Conservation (phyloP, 2,329 filamentous ascomycete species). For the Penicillium janthinellum region DNA sequence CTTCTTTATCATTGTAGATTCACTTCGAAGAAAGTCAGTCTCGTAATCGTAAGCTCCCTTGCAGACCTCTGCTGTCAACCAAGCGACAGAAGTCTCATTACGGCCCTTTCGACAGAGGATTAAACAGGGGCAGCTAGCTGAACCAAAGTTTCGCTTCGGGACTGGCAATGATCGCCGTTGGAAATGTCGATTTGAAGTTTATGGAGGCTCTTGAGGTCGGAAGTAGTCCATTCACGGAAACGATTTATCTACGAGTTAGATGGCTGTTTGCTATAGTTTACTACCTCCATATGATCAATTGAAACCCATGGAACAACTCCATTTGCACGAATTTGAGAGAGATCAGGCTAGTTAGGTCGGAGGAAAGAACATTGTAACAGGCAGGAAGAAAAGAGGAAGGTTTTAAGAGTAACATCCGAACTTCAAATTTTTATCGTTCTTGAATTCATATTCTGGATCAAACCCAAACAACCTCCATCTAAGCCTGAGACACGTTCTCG, state of each 20-base stretch:
- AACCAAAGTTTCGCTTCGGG: not conserved
- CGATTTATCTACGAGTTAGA: too few relatives aligned
- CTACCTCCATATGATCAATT: not conserved
- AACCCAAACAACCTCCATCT: slow-evolving; percentile 36
- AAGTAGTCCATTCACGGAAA: not conserved
- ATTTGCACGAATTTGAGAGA: slow-evolving; percentile 25
- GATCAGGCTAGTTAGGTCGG: slow-evolving; percentile 25
- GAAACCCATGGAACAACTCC: slow-evolving; percentile 28
- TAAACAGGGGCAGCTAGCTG: too few relatives aligned
- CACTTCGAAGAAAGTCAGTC: too few relatives aligned
- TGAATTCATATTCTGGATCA: slow-evolving; percentile 32
- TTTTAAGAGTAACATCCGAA: slow-evolving; percentile 24
- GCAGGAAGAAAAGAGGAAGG: not conserved
- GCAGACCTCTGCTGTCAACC: not conserved
- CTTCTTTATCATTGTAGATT: not conserved
- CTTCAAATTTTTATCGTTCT: slow-evolving; percentile 27
- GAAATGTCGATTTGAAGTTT: not conserved
- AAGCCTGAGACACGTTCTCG: slow-evolving; percentile 49
- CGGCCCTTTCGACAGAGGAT: not conserved
- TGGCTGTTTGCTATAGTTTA: not conserved
- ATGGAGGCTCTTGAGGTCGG: not conserved
- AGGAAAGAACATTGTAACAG: slow-evolving; percentile 20
- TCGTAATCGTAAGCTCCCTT: too few relatives aligned
- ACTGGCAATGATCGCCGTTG: not conserved
- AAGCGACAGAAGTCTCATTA: not conserved